Percentiles rank a stretch among this genome's conserved stretches.
Evolutionary conservation across 2,329 filamentous ascomycete species (phyloP).

Genomic region (Colletotrichum musae): DNA sequence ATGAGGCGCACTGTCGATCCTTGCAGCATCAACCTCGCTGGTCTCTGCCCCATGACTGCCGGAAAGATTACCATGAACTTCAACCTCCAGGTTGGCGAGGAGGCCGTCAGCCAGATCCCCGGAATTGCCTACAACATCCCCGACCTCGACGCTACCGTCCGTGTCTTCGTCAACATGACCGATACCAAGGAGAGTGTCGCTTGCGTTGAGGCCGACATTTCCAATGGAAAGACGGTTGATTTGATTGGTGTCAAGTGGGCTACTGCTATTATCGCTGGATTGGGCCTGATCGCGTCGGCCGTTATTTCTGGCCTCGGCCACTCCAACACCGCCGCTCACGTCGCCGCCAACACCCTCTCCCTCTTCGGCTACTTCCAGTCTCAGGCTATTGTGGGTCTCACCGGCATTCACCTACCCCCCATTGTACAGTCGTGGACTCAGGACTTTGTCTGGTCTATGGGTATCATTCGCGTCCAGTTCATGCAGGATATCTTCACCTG

Average conservation of each 20-base stretch:
- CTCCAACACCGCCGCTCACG: constrained; percentile 93
- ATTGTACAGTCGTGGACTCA: constrained; percentile 95
- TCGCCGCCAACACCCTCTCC: constrained; percentile 93
- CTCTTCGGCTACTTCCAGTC: constrained; percentile 96
- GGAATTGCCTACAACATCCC: constrained; percentile 90
- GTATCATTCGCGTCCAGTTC: constrained; percentile 89
- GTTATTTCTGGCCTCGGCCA: constrained; percentile 92
- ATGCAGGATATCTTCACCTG: constrained; percentile 92
- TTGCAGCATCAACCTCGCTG: constrained; percentile 77
- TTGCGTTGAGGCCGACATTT: constrained; percentile 89
- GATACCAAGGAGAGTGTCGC: constrained; percentile 76
- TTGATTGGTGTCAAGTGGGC: constrained; percentile 90
- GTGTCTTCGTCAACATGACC: constrained; percentile 83
- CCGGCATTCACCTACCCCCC: constrained; percentile 84
- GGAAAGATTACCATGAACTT: constrained; percentile 85
- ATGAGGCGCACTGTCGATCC: constrained; percentile 80
- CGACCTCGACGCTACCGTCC: constrained; percentile 89
- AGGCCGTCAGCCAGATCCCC: constrained; percentile 77
- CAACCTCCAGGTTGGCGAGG: constrained; percentile 71
- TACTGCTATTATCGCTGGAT: constrained; percentile 87
- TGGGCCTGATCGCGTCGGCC: constrained; percentile 87
- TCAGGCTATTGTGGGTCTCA: constrained; percentile 91
- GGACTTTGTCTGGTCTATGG: constrained; percentile 99
- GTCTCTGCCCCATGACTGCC: constrained; percentile 92
- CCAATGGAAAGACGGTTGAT: constrained; percentile 93